Percentiles rank a stretch among this genome's conserved stretches.
Evolutionary conservation across 441 rosid genomes (phyloP).

Genomic region (Euphorbia neoarborescens): DNA sequence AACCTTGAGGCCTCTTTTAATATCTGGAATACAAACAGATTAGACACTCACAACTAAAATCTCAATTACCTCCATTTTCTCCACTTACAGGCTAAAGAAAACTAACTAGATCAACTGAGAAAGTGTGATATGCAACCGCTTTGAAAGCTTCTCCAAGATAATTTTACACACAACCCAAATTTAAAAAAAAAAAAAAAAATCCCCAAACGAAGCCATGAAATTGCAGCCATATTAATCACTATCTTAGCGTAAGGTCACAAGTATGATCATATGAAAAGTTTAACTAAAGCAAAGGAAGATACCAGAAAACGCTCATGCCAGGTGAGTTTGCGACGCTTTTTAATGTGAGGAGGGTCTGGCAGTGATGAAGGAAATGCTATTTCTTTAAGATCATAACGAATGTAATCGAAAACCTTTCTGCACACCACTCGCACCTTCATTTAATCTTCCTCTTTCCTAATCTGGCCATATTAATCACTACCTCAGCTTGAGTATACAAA

Average conservation of each 20-base stretch:
- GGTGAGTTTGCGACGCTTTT: slow-evolving; percentile 64
- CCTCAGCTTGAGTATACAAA: too few species aligned
- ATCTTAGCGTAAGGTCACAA: background rate
- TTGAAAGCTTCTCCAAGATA: background rate
- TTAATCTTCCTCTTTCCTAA: background rate
- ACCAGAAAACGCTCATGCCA: slow-evolving; percentile 69
- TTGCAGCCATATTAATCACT: background rate
- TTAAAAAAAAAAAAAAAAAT: too few species aligned
- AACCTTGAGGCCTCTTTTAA: slow-evolving; percentile 83
- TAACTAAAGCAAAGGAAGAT: slow-evolving; percentile 7
- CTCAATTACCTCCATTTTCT: background rate
- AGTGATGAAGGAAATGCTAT: slow-evolving; percentile 81
- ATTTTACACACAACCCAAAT: background rate
- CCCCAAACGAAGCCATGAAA: background rate
- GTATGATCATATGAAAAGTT: background rate
- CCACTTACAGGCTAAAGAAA: background rate
- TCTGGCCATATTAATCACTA: background rate
- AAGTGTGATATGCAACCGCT: background rate
- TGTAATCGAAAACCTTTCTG: slow-evolving; percentile 58
- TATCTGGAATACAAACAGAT: slow-evolving; percentile 32
- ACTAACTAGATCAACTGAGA: background rate
- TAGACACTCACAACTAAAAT: background rate
- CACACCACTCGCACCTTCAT: slow-evolving; percentile 56
- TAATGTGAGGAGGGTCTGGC: slow-evolving; percentile 80
- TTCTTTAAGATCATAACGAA: slow-evolving; percentile 74